Percentiles rank a stretch among this genome's conserved stretches.
These are phyloP conservation scores for Echinochloa phyllopogon DNA, from an alignment of 176 grass and related monocot genomes.

Conservation along the genomic window DNA sequence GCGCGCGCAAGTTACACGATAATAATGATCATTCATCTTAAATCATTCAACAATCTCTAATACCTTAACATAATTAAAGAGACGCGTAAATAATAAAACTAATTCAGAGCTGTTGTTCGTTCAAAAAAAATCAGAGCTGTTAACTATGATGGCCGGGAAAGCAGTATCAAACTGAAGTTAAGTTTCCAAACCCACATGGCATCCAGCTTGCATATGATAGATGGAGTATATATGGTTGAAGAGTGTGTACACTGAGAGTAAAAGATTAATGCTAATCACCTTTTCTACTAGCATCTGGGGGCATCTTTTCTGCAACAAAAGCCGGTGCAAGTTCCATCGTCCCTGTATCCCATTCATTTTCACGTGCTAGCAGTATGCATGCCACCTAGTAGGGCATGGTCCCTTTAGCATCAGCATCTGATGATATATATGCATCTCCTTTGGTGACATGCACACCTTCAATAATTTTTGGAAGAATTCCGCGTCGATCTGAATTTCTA, in stretches of 20 bases:
- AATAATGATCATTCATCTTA: too few species aligned
- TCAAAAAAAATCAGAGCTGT: too few species aligned
- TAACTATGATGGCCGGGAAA: background rate
- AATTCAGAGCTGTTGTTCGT: too few species aligned
- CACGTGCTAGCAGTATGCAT: too few species aligned
- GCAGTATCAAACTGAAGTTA: background rate
- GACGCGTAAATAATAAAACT: too few species aligned
- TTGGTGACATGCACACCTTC: background rate
- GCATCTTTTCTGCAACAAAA: slow-evolving; percentile 40
- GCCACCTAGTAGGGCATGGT: too few species aligned
- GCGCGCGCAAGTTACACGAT: too few species aligned
- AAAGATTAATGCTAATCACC: background rate
- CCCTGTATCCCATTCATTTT: too few species aligned
- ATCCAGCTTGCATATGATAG: slow-evolving; percentile 21
- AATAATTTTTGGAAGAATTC: background rate
- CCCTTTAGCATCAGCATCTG: too few species aligned
- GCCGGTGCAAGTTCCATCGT: background rate
- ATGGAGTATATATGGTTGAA: background rate
- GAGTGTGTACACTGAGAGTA: background rate
- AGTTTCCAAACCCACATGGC: background rate
- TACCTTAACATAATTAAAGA: too few species aligned
- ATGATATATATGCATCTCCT: too few species aligned
- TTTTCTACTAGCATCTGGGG: slow-evolving; percentile 7
- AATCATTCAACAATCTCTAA: too few species aligned
- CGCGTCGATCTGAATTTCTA: background rate